Conservation (phyloP, 176 grass and related monocot species). For the Carex myosuroides region DNA sequence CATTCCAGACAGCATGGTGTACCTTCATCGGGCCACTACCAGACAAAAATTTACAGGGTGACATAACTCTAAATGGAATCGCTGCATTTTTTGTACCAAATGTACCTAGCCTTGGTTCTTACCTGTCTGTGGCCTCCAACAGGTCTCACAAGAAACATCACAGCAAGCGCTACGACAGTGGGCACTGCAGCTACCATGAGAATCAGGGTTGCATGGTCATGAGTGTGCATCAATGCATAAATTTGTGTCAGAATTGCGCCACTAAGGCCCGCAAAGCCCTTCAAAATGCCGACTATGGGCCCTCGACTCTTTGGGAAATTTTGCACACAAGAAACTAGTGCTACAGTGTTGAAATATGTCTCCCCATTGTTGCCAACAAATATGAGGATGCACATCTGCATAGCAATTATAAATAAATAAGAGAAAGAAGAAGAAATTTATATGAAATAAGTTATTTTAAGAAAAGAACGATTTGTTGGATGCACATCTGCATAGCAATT, state of each 20-base stretch:
- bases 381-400: constrained; percentile 86
- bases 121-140: constrained; percentile 64
- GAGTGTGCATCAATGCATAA: constrained; percentile 56
- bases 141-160: constrained; percentile 88
- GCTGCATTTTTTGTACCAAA: not conserved
- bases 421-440: not conserved
- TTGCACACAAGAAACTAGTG: constrained; percentile 87
- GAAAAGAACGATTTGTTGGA: not conserved
- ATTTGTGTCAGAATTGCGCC: constrained; percentile 82
- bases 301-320: constrained; percentile 90
- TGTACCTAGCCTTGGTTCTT: not conserved
- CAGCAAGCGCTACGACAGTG: constrained; percentile 54
- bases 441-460: not conserved
- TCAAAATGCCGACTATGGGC: constrained; percentile 86
- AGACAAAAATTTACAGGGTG: not conserved
- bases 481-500: constrained; percentile 62
- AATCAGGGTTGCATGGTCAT: constrained; percentile 50
- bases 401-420: constrained; percentile 10
- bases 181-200: constrained; percentile 83
- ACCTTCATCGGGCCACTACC: not conserved
- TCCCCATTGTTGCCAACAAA: constrained; percentile 83
- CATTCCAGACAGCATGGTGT: not conserved
- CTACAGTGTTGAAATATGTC: constrained; percentile 87
- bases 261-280: constrained; percentile 85
- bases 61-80: not conserved